phyloP scores from a whole-genome alignment of 2,329 filamentous ascomycete genomes.

The Fonsecaea multimorphosa region DNA sequence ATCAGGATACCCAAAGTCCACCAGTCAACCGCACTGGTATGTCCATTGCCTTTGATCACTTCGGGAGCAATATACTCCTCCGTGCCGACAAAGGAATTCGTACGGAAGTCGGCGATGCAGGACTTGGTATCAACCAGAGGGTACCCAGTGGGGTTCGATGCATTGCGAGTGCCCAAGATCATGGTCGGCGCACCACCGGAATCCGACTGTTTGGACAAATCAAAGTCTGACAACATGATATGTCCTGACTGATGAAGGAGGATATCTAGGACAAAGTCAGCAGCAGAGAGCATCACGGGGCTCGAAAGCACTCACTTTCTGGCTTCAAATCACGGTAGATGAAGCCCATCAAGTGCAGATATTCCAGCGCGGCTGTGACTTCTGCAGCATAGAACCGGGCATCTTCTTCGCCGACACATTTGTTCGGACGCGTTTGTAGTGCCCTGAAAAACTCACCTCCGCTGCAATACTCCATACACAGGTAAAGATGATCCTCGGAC shows the following conservation, averaged over 20 bases:
- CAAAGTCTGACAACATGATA: slow-evolving; percentile 99
- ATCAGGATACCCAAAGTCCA: slow-evolving; percentile 97
- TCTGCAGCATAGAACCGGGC: slow-evolving; percentile 97
- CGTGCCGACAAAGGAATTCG: slow-evolving; percentile 97
- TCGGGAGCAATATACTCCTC: slow-evolving; percentile 99
- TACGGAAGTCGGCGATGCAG: slow-evolving; percentile 97
- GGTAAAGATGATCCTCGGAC: slow-evolving; percentile 95
- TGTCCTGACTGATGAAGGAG: slow-evolving; percentile 98
- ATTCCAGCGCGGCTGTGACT: slow-evolving; percentile 94
- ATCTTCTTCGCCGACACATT: slow-evolving; percentile 96
- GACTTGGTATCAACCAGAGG: slow-evolving; percentile 99
- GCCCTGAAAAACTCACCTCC: slow-evolving; percentile 98
- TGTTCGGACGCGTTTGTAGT: slow-evolving; percentile 92
- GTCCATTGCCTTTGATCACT: slow-evolving; percentile 97
- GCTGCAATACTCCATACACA: slow-evolving; percentile 99
- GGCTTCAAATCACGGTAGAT: slow-evolving; percentile 98
- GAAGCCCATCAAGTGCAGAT: slow-evolving; percentile 98
- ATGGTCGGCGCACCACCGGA: slow-evolving; percentile 95
- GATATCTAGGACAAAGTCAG: slow-evolving; percentile 73
- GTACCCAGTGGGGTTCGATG: slow-evolving; percentile 81
- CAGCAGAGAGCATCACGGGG: slow-evolving; percentile 23
- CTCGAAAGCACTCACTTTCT: slow-evolving; percentile 70
- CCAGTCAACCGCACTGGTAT: slow-evolving; percentile 98
- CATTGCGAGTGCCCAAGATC: slow-evolving; percentile 86
- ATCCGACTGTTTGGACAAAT: slow-evolving; percentile 96